These are phyloP conservation scores for Euphrasia arctica DNA, from an alignment of 305 asterid species.

Conservation along the genomic window DNA sequence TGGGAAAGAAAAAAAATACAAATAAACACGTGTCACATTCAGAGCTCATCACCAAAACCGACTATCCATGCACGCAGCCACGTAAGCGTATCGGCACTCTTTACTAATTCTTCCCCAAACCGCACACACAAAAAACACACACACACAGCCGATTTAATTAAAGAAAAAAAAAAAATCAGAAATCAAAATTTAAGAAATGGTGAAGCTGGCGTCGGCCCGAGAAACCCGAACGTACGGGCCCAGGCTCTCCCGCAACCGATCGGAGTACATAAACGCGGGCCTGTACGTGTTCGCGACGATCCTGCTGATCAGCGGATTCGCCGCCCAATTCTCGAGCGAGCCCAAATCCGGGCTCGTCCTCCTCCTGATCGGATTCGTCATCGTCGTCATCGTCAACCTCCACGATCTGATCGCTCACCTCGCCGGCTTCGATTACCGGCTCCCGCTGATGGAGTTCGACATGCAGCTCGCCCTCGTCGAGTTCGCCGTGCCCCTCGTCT, in stretches of 20 bases:
- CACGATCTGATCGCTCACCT: constrained; percentile 91
- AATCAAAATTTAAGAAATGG: constrained; percentile 42
- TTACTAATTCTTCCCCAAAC: constrained; percentile 13
- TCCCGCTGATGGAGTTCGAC: constrained; percentile 53
- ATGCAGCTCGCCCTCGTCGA: constrained; percentile 70
- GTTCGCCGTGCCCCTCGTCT: constrained; percentile 67
- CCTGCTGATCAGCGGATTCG: constrained; percentile 59
- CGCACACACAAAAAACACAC: neutral
- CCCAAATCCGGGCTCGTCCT: constrained; percentile 67
- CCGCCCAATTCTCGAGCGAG: constrained; percentile 56
- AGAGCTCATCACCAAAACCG: neutral
- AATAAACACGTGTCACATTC: constrained; percentile 27
- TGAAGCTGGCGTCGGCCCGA: constrained; percentile 85
- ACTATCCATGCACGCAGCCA: constrained; percentile 37
- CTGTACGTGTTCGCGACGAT: constrained; percentile 69
- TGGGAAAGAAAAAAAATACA: neutral
- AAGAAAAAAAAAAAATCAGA: neutral
- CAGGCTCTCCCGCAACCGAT: constrained; percentile 46
- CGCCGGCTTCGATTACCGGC: constrained; percentile 60
- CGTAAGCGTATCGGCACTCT: constrained; percentile 20
- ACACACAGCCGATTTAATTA: neutral
- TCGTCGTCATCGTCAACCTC: constrained; percentile 47
- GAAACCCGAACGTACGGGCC: constrained; percentile 84
- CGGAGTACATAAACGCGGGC: constrained; percentile 89
- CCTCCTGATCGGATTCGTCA: constrained; percentile 45